Conservation (phyloP, 345 rosid genomes). For the Aurinia saxatilis region DNA sequence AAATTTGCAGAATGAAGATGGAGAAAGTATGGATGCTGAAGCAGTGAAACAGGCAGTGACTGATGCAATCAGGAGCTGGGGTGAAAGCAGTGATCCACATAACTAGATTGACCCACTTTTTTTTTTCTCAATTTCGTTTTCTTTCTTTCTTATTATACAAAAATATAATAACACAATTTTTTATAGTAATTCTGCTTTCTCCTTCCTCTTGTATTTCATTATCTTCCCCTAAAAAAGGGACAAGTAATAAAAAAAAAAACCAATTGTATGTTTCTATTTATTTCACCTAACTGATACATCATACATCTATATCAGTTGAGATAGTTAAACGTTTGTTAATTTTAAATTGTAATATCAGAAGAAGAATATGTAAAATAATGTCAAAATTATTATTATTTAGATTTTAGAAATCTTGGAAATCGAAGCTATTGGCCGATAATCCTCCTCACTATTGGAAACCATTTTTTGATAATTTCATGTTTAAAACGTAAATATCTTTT, state of each 20-base stretch:
- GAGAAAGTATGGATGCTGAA: slow-evolving; percentile 50
- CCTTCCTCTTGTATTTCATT: too few relatives aligned
- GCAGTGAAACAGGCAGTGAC: slow-evolving; percentile 67
- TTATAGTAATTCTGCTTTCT: not conserved
- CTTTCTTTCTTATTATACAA: slow-evolving; percentile 8
- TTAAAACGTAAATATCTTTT: too few relatives aligned
- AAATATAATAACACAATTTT: slow-evolving; percentile 17
- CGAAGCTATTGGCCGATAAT: too few relatives aligned
- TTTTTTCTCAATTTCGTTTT: not conserved
- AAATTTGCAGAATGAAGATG: slow-evolving; percentile 52
- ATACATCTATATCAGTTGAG: not conserved
- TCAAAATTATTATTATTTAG: too few relatives aligned
- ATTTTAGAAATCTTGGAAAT: too few relatives aligned
- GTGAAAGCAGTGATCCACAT: slow-evolving; percentile 25
- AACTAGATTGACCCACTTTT: slow-evolving; percentile 23
- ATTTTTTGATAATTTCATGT: too few relatives aligned
- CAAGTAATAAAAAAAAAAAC: not conserved
- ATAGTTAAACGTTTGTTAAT: not conserved
- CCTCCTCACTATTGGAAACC: too few relatives aligned
- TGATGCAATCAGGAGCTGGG: slow-evolving; percentile 62
- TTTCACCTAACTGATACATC: not conserved
- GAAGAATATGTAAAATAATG: too few relatives aligned
- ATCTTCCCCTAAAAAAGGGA: not conserved
- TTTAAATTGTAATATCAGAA: too few relatives aligned
- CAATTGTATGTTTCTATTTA: slow-evolving; percentile 10